Conservation (phyloP, 148 eudicot species). For the Rheum nobile region DNA sequence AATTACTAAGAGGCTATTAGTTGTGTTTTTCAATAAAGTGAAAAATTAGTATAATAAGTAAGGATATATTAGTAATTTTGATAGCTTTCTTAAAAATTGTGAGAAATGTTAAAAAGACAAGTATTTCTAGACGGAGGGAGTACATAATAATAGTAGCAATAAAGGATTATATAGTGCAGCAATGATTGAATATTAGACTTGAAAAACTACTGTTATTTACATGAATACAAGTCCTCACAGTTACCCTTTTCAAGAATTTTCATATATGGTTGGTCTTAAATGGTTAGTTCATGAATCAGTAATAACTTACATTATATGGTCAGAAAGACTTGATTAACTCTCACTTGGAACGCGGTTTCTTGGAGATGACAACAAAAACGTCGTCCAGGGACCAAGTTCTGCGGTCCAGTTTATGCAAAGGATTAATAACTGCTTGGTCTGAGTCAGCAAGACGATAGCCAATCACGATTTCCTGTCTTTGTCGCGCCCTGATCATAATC, state of each 20-base stretch:
- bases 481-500: conserved; percentile 74
- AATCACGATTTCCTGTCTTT: conserved; percentile 66
- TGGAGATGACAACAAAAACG: conserved; percentile 73
- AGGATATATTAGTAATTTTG: too few species aligned
- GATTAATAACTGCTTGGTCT: conserved; percentile 70
- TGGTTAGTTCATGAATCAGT: background rate
- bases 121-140: too few species aligned
- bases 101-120: too few species aligned
- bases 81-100: too few species aligned
- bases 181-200: background rate
- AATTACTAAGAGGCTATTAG: too few species aligned
- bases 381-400: conserved; percentile 69
- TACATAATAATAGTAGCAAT: background rate
- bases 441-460: conserved; percentile 61
- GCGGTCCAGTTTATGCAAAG: conserved; percentile 33
- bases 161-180: background rate
- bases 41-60: too few species aligned
- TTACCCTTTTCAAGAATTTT: too few species aligned
- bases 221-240: background rate
- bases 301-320: background rate
- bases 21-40: too few species aligned
- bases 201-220: background rate
- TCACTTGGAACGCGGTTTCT: conserved; percentile 4
- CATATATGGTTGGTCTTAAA: background rate
- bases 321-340: background rate